These are phyloP conservation scores for Cladosporium sphaerospermum DNA, from an alignment of 2,329 filamentous ascomycete genomes.

Conservation along the genomic window DNA sequence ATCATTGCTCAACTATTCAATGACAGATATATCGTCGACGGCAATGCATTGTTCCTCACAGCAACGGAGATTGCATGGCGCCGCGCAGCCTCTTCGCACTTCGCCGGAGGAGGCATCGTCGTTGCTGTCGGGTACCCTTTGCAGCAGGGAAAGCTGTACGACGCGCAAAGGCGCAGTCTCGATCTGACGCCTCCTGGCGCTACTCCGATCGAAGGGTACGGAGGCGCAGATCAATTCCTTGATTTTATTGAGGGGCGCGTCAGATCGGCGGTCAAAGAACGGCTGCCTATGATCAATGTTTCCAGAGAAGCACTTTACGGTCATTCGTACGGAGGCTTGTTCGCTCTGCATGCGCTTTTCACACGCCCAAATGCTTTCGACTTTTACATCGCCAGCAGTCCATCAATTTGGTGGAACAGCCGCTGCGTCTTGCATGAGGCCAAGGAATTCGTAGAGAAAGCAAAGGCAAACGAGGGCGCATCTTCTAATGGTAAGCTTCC, in stretches of 20 bases:
- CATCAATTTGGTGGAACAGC: constrained; percentile 45
- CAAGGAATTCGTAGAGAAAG: constrained; percentile 24
- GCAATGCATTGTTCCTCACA: constrained; percentile 26
- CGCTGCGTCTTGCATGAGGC: constrained; percentile 29
- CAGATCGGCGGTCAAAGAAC: constrained; percentile 23
- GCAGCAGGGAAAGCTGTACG: constrained; percentile 17
- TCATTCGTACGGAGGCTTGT: constrained; percentile 47
- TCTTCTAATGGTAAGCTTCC: constrained; percentile 11
- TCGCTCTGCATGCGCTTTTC: constrained; percentile 41
- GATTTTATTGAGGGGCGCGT: constrained; percentile 38
- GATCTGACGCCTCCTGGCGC: constrained; percentile 18
- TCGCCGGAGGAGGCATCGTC: constrained; percentile 20
- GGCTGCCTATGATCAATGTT: constrained; percentile 29
- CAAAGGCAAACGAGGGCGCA: constrained; percentile 20
- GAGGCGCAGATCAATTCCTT: constrained; percentile 36
- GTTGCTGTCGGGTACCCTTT: constrained; percentile 25
- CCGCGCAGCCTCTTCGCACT: constrained; percentile 13
- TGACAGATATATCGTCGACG: constrained; percentile 25
- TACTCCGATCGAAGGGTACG: constrained; percentile 37
- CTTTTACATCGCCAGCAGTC: constrained; percentile 42
- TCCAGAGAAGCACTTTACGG: constrained; percentile 42
- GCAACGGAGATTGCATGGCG: constrained; percentile 24
- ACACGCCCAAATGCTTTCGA: constrained; percentile 38
- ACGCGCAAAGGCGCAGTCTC: constrained; percentile 14
- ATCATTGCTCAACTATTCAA: background rate